phyloP scores from a whole-genome alignment of 768 basidiomycete genomes.

The Russula vinacea region DNA sequence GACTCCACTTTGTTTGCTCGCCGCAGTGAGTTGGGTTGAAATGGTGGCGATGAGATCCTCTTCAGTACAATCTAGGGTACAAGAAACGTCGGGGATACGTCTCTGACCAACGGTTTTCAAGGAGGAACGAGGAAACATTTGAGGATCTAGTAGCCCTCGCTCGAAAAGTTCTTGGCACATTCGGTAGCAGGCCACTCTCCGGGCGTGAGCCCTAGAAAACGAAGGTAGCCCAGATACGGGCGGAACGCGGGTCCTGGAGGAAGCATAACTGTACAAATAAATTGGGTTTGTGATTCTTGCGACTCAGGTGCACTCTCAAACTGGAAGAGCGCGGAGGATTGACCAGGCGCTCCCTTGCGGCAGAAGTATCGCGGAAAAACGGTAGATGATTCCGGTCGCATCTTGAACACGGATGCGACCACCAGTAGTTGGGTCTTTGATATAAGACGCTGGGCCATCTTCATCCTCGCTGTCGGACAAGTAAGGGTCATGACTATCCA shows the following conservation, averaged over 20 bases:
- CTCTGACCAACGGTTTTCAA: conserved; percentile 28
- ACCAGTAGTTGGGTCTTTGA: conserved; percentile 63
- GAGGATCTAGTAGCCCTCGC: conserved; percentile 50
- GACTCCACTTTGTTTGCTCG: conserved; percentile 39
- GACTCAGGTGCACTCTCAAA: conserved; percentile 44
- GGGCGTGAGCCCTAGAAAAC: conserved; percentile 49
- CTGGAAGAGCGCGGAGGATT: conserved; percentile 28
- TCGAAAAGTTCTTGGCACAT: conserved; percentile 52
- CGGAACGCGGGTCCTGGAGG: conserved; percentile 44
- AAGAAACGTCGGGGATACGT: conserved; percentile 22
- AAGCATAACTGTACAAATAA: conserved; percentile 51
- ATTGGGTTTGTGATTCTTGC: conserved; percentile 33
- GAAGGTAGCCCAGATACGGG: conserved; percentile 46
- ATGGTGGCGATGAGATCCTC: conserved; percentile 9
- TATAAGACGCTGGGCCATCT: conserved; percentile 39
- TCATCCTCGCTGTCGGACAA: conserved; percentile 52
- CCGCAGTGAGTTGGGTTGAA: conserved; percentile 7
- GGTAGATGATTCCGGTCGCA: conserved; percentile 55
- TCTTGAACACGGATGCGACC: conserved; percentile 57
- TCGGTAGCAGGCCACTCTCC: conserved; percentile 56
- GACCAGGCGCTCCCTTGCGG: neutral
- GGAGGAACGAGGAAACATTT: conserved; percentile 34
- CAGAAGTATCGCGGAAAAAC: conserved; percentile 40
- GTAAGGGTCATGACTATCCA: conserved; percentile 43
- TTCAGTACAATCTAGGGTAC: conserved; percentile 21